phyloP scores from a whole-genome alignment of 192 early-diverging fungal genomes.

The Rhizoclosmatium globosum region DNA sequence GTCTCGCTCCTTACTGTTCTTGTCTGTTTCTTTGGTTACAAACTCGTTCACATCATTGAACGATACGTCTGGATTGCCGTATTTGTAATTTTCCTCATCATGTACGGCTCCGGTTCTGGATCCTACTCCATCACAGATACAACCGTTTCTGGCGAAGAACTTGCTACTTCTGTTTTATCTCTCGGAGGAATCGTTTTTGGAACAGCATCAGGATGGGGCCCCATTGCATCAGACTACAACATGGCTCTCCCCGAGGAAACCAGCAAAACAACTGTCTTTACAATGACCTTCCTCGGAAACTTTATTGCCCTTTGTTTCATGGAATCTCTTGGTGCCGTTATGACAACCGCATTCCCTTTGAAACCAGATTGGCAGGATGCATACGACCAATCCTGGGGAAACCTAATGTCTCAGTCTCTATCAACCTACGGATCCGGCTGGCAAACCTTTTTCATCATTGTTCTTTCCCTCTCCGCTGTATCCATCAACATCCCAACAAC shows the following conservation, averaged over 20 bases:
- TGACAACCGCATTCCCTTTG: constrained; percentile 14
- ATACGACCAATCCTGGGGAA: constrained; percentile 15
- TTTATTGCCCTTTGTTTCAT: constrained; percentile 7
- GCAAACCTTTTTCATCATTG: constrained; percentile 41
- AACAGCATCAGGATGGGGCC: constrained; percentile 36
- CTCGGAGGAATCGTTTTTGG: constrained; percentile 30
- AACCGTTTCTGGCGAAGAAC: constrained; percentile 6
- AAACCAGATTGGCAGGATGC: constrained; percentile 19
- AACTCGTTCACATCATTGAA: constrained; percentile 43
- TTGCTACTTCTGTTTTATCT: constrained; percentile 24
- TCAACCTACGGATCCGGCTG: constrained; percentile 30
- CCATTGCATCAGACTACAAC: constrained; percentile 40
- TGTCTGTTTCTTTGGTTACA: constrained; percentile 47
- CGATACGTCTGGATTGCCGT: constrained; percentile 10
- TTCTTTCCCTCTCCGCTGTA: constrained; percentile 40
- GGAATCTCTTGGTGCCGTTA: background rate
- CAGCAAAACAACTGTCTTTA: background rate
- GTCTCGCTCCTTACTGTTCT: constrained; percentile 37
- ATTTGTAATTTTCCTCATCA: constrained; percentile 7
- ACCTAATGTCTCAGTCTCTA: background rate
- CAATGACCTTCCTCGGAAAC: constrained; percentile 26
- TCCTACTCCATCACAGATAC: background rate
- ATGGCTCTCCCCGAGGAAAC: constrained; percentile 22
- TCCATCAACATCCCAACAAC: constrained; percentile 52
- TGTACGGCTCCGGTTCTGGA: background rate